A percentile compares a stretch with the other conserved stretches of the same genome.
phyloP scores from a whole-genome alignment of 305 asterid species.

The Lippia alba region DNA sequence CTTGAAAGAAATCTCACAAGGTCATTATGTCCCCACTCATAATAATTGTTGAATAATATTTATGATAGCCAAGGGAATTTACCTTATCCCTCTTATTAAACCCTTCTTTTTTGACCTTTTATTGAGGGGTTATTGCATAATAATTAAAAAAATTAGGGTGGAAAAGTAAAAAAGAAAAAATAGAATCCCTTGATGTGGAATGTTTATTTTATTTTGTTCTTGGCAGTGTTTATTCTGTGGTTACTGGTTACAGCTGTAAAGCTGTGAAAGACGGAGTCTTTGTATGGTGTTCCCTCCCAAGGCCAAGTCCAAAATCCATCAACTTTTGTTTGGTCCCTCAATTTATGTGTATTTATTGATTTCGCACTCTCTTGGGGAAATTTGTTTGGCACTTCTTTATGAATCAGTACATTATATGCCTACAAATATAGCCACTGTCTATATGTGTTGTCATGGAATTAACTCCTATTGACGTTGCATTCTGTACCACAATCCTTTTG shows the following conservation, averaged over 20 bases:
- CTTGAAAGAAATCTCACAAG: conserved; percentile 29
- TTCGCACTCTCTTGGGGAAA: conserved; percentile 31
- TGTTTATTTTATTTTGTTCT: conserved; percentile 27
- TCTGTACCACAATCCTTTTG: background rate
- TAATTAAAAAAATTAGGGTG: conserved; percentile 35
- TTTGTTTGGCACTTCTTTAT: conserved; percentile 32
- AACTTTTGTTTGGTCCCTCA: conserved; percentile 42
- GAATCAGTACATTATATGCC: conserved; percentile 19
- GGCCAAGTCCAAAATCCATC: conserved; percentile 29
- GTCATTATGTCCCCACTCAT: conserved; percentile 43
- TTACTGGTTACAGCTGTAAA: conserved; percentile 48
- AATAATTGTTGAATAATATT: conserved; percentile 50
- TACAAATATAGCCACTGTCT: background rate
- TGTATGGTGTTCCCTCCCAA: conserved; percentile 7
- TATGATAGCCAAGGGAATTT: conserved; percentile 26
- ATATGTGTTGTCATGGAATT: background rate
- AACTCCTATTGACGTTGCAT: conserved; percentile 5
- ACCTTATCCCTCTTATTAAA: conserved; percentile 29
- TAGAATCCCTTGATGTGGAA: conserved; percentile 13
- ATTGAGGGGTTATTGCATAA: conserved; percentile 15
- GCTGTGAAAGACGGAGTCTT: conserved; percentile 33
- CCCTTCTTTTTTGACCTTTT: conserved; percentile 36
- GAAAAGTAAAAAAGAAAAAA: conserved; percentile 30
- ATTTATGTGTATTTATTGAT: conserved; percentile 34
- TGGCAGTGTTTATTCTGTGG: background rate